Base-by-base conservation (phyloP, 345 rosid species). In the Moricandia arvensis region DNA sequence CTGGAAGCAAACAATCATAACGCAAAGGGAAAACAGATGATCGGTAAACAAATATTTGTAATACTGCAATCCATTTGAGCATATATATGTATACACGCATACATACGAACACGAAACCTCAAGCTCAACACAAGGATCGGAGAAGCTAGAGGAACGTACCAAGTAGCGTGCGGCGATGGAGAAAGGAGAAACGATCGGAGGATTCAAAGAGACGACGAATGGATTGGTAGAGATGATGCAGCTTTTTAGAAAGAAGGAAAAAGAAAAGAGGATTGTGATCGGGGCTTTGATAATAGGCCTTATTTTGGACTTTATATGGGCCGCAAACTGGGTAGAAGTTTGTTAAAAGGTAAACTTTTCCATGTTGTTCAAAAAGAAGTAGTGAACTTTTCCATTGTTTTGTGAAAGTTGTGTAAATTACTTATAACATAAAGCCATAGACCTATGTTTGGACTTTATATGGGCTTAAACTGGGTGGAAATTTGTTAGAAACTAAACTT, bases 111-210 rank as follows among this genome's bases (percentile, higher is more conserved):
- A 41, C 38, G 37, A 53, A 76, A n/a, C 54, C 51, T 30, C 60
- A 71, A 21, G 55, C 72, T 71, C 15, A 71, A 55, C 33, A 57
- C 6, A 27, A 78, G 11, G 77, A 60, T 72, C 68, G 59, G 81
- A 59, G 64, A 72, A 77, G 13, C 3, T n/a, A 66, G 59, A 58
- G 24, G 24, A 66, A 67, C 51, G 41, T 78, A 78, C 81, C 81
- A 59, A 73, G 60, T 7, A 38, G 55, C 73, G 68, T 35, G 13
- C 27, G 59, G 61, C 38, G 81, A 65, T 35, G 43, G 4, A n/a
- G n/a, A 30, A n/a, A 38, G 26, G 51, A 37, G 35, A 77, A 77
- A 5, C 45, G 68, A 66, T 59, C 68, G 49, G 72, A 34, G 68
- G 60, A 76, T 64, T 35, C 75, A 54, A 69, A 76, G 76, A 77